A percentile compares a stretch with the other conserved stretches of the same genome.
These are phyloP conservation scores for Lagerstroemia speciosa DNA, from an alignment of 345 rosid genomes.

Conservation along the genomic window DNA sequence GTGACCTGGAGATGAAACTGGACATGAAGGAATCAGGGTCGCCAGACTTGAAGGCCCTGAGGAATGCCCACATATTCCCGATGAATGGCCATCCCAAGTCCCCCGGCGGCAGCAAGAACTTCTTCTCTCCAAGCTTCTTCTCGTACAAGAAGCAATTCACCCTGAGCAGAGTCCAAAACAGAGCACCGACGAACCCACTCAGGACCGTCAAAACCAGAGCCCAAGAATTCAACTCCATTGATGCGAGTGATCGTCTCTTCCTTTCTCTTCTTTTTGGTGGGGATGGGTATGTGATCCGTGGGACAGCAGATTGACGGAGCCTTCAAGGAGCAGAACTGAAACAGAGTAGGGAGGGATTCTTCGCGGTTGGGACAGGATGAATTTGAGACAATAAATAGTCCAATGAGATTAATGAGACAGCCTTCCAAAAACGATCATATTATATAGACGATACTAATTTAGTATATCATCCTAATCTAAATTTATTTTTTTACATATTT, in stretches of 20 bases:
- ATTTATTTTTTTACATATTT: too few relatives aligned
- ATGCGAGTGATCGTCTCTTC: not conserved
- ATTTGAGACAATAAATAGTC: too few relatives aligned
- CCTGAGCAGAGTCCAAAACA: constrained; percentile 39
- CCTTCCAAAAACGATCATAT: too few relatives aligned
- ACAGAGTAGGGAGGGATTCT: not conserved
- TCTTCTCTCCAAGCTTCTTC: constrained; percentile 37
- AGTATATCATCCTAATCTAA: too few relatives aligned
- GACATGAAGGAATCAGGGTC: constrained; percentile 64
- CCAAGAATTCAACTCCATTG: not conserved
- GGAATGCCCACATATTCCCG: constrained; percentile 84
- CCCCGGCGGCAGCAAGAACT: constrained; percentile 58
- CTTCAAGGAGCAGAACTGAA: not conserved
- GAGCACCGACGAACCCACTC: constrained; percentile 14
- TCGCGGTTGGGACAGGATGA: too few relatives aligned
- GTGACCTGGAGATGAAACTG: constrained; percentile 34
- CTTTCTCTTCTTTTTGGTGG: too few relatives aligned
- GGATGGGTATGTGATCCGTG: not conserved
- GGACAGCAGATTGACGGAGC: not conserved
- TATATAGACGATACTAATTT: too few relatives aligned
- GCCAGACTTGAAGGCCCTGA: constrained; percentile 59
- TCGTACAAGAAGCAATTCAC: constrained; percentile 56
- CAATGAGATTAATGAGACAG: too few relatives aligned
- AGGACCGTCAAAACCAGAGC: not conserved
- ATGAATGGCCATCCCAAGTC: constrained; percentile 84